Percentiles rank a stretch among this genome's conserved stretches.
These are phyloP conservation scores for Metschnikowia kunwiensis DNA, from an alignment of 805 yeast genomes.

Conservation along the genomic window DNA sequence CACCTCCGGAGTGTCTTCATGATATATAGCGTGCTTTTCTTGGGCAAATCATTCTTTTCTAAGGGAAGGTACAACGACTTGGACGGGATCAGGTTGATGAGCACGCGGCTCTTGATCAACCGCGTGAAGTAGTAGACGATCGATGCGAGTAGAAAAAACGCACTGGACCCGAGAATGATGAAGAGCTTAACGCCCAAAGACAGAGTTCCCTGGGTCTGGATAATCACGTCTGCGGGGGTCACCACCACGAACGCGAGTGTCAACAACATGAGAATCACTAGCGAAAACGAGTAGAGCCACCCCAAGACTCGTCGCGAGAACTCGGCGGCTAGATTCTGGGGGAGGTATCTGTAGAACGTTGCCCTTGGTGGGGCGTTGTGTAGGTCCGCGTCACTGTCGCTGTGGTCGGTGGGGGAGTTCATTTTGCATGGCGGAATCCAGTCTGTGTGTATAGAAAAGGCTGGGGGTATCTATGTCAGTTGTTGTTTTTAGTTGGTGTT, in stretches of 20 bases:
- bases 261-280: conserved; percentile 34
- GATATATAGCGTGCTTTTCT: conserved; percentile 24
- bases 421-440: neutral
- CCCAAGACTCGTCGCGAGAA: conserved; percentile 22
- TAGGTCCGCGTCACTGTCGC: neutral
- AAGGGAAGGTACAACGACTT: conserved; percentile 65
- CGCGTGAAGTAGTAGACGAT: conserved; percentile 56
- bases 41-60: conserved; percentile 46
- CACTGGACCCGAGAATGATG: conserved; percentile 72
- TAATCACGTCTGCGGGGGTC: conserved; percentile 76
- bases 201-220: conserved; percentile 49
- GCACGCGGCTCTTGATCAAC: conserved; percentile 52
- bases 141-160: conserved; percentile 51
- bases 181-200: conserved; percentile 76
- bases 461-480: no score
- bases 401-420: neutral
- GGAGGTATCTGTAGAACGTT: conserved; percentile 5
- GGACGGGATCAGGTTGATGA: conserved; percentile 70
- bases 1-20: conserved; percentile 27
- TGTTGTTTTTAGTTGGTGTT: no score
- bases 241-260: conserved; percentile 60
- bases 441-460: no score
- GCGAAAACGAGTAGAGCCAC: conserved; percentile 48
- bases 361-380: neutral
- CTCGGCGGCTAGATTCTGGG: conserved; percentile 16